Conservation (phyloP, 2,329 filamentous ascomycete species). For the Chalaropsis thielavioides region DNA sequence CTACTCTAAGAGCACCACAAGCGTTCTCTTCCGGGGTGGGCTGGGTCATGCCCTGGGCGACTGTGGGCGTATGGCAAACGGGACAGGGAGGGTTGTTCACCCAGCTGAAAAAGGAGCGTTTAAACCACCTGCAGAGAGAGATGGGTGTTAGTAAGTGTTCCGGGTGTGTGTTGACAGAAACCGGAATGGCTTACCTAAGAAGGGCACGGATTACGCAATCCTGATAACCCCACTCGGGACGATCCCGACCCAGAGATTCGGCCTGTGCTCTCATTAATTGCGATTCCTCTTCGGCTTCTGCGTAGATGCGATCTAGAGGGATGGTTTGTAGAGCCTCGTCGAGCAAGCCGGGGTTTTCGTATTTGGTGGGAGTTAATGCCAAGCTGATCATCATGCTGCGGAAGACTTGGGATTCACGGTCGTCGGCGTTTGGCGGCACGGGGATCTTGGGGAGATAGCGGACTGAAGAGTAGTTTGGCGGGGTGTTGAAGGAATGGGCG, state of each 20-base stretch:
- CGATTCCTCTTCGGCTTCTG: slow-evolving; percentile 83
- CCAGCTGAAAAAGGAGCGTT: slow-evolving; percentile 86
- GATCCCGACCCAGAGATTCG: slow-evolving; percentile 68
- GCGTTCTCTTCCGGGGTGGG: slow-evolving; percentile 82
- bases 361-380: slow-evolving; percentile 78
- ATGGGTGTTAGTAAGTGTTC: slow-evolving; percentile 19
- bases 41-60: slow-evolving; percentile 67
- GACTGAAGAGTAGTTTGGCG: slow-evolving; percentile 35
- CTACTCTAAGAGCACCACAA: slow-evolving; percentile 72
- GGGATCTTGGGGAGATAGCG: slow-evolving; percentile 46
- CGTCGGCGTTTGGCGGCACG: slow-evolving; percentile 51
- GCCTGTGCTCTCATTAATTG: slow-evolving; percentile 80
- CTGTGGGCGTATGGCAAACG: slow-evolving; percentile 66
- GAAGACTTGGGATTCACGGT: slow-evolving; percentile 57
- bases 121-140: slow-evolving; percentile 55
- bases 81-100: slow-evolving; percentile 88
- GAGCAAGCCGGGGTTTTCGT: slow-evolving; percentile 87
- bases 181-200: slow-evolving; percentile 43
- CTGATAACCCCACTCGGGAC: slow-evolving; percentile 90
- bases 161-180: not conserved
- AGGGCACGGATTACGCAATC: slow-evolving; percentile 88
- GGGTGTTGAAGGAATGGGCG: slow-evolving; percentile 28
- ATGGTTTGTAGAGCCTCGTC: slow-evolving; percentile 83
- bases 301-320: slow-evolving; percentile 79
- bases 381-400: slow-evolving; percentile 71